Evolutionary conservation across 352 stramenopile genomes (phyloP), one percentile per base, ranked within the genome.

Genomic region (Pythium grandisporangium): DNA sequence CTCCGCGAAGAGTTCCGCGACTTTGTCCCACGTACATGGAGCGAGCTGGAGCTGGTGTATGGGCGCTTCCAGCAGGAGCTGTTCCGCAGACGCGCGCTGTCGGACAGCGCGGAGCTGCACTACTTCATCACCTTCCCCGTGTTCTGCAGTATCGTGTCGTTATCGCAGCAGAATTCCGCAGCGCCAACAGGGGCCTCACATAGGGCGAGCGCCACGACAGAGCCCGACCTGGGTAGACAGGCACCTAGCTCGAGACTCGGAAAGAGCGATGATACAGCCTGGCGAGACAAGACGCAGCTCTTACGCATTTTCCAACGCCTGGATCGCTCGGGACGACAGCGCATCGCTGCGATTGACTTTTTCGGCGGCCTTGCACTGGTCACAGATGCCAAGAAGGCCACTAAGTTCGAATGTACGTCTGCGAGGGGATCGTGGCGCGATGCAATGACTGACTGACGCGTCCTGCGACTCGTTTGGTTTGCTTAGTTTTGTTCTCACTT

Each of bases 341-440:
- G 52, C 4, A 76, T 84, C 21, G 51, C 53, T 1, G 66, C 49
- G 6, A 42, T 83, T 25, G 70, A 84, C 37, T 84, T 86, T 23
- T 84, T 86, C 40, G 69, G 66, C 13, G 70, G 70, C 0, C 50
- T 86, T 13, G 63, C 63, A 39, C 52, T 86, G 19, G 47, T 79
- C 23, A 67, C 75, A 19, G 62, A 82, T 6, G 66, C 60, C 41
- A 84, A 86, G 42, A 86, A 86, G 41, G 54, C 58, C 0, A 34
- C 61, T 37, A 86, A 86, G 37, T 62, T 84, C 33, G 73, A 80
- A 19, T 86, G 73, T 81, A 38, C 26, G 70, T 46, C 33, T 6
- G n/a, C n/a, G n/a, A n/a, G n/a, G n/a, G n/a, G n/a, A n/a, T n/a
- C n/a, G n/a, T n/a, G n/a, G n/a, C n/a, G n/a, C n/a, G n/a, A n/a